phyloP scores from a whole-genome alignment of 345 rosid genomes.

The Noccaea bulbosa region DNA sequence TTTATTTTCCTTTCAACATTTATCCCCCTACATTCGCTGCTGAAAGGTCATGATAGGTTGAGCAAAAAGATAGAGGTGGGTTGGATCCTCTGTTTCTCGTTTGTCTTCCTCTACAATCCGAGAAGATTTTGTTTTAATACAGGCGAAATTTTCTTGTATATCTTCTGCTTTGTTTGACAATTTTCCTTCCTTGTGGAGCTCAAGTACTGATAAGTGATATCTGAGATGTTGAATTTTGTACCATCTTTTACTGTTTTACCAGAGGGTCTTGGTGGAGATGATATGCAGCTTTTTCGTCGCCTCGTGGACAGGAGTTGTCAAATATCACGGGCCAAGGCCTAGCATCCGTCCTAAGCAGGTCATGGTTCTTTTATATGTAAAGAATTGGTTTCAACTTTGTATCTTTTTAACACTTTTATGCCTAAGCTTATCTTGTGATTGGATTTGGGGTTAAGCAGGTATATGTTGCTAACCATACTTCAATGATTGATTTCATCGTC shows the following conservation, averaged over 20 bases:
- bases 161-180: slow-evolving; percentile 13
- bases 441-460: slow-evolving; percentile 70
- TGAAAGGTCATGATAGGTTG: slow-evolving; percentile 81
- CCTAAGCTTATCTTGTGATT: slow-evolving; percentile 26
- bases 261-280: slow-evolving; percentile 96
- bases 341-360: slow-evolving; percentile 98
- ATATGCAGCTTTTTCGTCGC: slow-evolving; percentile 99
- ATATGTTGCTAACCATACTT: slow-evolving; percentile 97
- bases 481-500: slow-evolving; percentile 97
- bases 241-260: slow-evolving; percentile 35
- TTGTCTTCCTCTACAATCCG: slow-evolving; percentile 9
- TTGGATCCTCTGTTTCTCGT: slow-evolving; percentile 28
- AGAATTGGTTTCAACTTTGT: neutral
- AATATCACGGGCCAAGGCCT: slow-evolving; percentile 96
- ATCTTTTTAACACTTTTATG: slow-evolving; percentile 8
- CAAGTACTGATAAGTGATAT: neutral
- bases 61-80: slow-evolving; percentile 86
- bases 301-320: slow-evolving; percentile 98
- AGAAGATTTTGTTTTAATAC: neutral
- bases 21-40: slow-evolving; percentile 72
- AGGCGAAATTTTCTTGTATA: neutral
- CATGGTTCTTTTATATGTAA: slow-evolving; percentile 9
- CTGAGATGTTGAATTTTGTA: slow-evolving; percentile 6
- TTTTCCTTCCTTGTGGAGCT: neutral
- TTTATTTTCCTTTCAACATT: slow-evolving; percentile 77